These are phyloP conservation scores for Lepidium didymum DNA, from an alignment of 345 rosid species.

Conservation along the genomic window DNA sequence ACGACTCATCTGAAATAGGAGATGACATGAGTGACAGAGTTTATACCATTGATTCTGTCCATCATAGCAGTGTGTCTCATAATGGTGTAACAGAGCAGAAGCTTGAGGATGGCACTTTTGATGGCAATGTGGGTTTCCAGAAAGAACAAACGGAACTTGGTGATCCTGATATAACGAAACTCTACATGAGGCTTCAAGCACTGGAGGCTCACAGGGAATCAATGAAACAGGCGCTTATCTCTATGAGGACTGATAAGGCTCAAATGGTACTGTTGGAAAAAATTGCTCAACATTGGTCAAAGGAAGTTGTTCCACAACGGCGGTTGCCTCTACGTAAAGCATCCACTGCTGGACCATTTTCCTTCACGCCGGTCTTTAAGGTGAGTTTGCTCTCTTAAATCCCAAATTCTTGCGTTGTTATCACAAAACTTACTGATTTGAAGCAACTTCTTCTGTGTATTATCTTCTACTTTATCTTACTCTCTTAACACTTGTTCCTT, in stretches of 20 bases:
- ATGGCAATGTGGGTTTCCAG: background rate
- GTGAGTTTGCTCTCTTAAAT: conserved; percentile 32
- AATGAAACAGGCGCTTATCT: conserved; percentile 80
- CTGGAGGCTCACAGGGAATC: conserved; percentile 98
- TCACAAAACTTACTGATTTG: background rate
- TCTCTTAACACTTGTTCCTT: background rate
- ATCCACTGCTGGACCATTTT: conserved; percentile 34
- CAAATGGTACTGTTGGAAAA: conserved; percentile 81
- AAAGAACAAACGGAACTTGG: conserved; percentile 29
- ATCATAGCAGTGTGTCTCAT: conserved; percentile 16
- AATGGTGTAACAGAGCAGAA: conserved; percentile 11
- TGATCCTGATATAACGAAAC: conserved; percentile 81
- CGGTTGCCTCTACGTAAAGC: conserved; percentile 41
- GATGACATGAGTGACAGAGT: conserved; percentile 77
- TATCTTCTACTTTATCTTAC: background rate
- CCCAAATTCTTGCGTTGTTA: background rate
- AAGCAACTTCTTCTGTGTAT: background rate
- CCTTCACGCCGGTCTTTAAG: conserved; percentile 66
- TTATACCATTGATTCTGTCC: conserved; percentile 75
- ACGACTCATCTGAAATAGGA: conserved; percentile 53
- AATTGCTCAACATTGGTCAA: conserved; percentile 89
- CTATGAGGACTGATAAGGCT: conserved; percentile 91
- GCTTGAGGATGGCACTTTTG: background rate
- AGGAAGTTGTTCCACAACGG: conserved; percentile 61
- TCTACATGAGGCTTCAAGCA: conserved; percentile 83